Evolutionary conservation across 2,329 filamentous ascomycete species (phyloP).

Genomic region (Tolypocladium tundrense): DNA sequence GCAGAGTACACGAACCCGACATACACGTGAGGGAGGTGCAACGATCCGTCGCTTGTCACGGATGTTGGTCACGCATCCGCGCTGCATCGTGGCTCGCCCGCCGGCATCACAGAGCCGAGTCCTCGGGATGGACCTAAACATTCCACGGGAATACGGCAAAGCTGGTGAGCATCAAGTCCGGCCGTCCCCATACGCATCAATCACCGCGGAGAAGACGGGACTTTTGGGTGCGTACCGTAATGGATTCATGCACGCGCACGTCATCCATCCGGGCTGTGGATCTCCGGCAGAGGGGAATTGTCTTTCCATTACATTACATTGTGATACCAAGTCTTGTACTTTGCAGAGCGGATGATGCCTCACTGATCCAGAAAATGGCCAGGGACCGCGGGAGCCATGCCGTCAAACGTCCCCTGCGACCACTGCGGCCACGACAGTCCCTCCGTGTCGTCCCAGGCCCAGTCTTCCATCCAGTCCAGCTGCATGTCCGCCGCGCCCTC

Average conservation of each 20-base stretch:
- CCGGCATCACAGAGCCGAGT: neutral
- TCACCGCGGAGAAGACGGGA: neutral
- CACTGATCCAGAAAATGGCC: neutral
- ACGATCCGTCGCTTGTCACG: neutral
- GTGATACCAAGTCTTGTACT: neutral
- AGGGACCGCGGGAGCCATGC: neutral
- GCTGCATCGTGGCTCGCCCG: neutral
- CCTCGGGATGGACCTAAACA: neutral
- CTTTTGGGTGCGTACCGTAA: neutral
- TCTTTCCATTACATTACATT: neutral
- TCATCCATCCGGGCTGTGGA: neutral
- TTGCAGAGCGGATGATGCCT: neutral
- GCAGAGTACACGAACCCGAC: neutral
- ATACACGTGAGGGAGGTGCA: neutral
- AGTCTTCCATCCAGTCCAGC: slow-evolving; percentile 16
- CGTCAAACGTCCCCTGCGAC: slow-evolving; percentile 3
- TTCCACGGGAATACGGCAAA: neutral
- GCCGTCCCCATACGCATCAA: neutral
- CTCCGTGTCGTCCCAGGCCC: slow-evolving; percentile 15
- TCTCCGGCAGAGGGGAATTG: neutral
- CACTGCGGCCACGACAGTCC: slow-evolving; percentile 9
- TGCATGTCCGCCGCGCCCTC: slow-evolving; percentile 5
- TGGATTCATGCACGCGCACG: neutral
- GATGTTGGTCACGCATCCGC: neutral
- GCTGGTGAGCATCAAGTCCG: neutral